These are phyloP conservation scores for Populus ilicifolia DNA, from an alignment of 345 rosid species.

Conservation along the genomic window DNA sequence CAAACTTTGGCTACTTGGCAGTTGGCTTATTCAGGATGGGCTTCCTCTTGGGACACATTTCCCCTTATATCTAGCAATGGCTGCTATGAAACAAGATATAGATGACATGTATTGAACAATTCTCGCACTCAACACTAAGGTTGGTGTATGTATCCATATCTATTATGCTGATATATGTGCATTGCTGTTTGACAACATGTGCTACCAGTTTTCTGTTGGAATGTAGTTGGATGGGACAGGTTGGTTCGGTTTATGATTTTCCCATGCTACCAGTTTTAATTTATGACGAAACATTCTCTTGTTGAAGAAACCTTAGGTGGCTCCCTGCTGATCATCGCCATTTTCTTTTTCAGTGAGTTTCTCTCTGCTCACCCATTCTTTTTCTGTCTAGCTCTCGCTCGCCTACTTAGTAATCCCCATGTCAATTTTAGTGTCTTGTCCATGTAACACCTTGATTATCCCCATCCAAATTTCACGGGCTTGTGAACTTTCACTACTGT, in stretches of 20 bases:
- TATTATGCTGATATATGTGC: background rate
- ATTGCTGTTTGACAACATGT: background rate
- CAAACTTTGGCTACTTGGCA: background rate
- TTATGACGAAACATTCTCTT: background rate
- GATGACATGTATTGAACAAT: slow-evolving; percentile 82
- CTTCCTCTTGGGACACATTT: slow-evolving; percentile 98
- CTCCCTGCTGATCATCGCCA: too few relatives aligned
- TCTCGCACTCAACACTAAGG: slow-evolving; percentile 82
- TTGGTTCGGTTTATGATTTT: background rate
- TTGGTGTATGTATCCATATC: slow-evolving; percentile 11
- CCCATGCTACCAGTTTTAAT: background rate
- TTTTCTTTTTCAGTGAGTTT: background rate
- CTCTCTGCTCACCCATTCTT: background rate
- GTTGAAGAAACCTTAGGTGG: background rate
- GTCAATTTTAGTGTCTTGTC: background rate
- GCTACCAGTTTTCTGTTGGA: background rate
- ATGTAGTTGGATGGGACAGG: background rate
- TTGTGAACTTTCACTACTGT: background rate
- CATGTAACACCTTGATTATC: background rate
- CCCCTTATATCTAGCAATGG: slow-evolving; percentile 91
- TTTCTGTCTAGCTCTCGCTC: background rate
- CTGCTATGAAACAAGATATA: slow-evolving; percentile 97
- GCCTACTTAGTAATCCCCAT: background rate
- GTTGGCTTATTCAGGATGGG: slow-evolving; percentile 50
- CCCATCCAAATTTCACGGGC: background rate